Conservation (phyloP, 1,139 yeast species). For the Hyphopichia fennica region DNA sequence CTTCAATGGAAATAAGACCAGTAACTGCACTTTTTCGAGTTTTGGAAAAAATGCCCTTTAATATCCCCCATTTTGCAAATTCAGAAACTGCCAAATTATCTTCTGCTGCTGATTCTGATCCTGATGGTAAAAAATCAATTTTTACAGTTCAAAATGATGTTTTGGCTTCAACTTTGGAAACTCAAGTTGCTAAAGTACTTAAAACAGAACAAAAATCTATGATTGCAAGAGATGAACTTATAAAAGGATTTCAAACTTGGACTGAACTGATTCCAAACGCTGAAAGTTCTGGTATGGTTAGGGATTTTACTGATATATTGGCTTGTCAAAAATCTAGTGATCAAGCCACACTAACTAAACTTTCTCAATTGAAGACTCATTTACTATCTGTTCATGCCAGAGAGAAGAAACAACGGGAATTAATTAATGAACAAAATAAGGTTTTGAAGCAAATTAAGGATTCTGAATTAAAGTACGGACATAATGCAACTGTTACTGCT, state of each 20-base stretch:
- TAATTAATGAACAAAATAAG: constrained; percentile 31
- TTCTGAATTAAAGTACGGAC: constrained; percentile 47
- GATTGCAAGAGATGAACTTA: constrained; percentile 33
- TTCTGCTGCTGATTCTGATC: background rate
- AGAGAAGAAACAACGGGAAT: constrained; percentile 46
- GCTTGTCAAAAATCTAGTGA: constrained; percentile 34
- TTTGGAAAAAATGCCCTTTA: constrained; percentile 18
- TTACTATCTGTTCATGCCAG: constrained; percentile 49
- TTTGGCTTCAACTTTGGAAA: constrained; percentile 18
- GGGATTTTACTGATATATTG: constrained; percentile 38
- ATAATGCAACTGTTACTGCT: constrained; percentile 37
- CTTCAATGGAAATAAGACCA: constrained; percentile 20
- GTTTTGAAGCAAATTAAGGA: constrained; percentile 36
- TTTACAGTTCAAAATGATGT: background rate
- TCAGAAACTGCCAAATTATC: background rate
- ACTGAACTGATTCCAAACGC: constrained; percentile 36
- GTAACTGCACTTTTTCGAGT: constrained; percentile 31
- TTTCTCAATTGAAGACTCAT: constrained; percentile 41
- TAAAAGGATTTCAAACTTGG: constrained; percentile 44
- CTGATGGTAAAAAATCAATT: background rate
- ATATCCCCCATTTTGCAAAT: background rate
- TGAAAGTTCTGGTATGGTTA: constrained; percentile 38
- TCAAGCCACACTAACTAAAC: constrained; percentile 33
- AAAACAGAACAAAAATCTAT: constrained; percentile 33
- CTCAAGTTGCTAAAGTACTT: constrained; percentile 30